A percentile compares a stretch with the other conserved stretches of the same genome.
These are phyloP conservation scores for Ceratobasidium sp. DNA, from an alignment of 1,284 basidiomycete species.

Conservation along the genomic window DNA sequence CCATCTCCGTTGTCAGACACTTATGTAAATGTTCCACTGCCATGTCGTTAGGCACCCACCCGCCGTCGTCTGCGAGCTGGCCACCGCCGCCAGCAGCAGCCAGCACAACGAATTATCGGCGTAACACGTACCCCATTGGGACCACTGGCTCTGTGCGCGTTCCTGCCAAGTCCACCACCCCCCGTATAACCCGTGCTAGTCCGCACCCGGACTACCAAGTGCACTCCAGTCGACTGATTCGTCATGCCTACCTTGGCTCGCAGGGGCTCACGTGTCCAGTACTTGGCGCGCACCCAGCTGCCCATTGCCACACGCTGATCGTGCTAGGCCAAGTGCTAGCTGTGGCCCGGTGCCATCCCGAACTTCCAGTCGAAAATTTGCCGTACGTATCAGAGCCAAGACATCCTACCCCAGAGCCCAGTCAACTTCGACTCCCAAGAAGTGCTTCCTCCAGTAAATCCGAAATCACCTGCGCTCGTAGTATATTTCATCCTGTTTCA, in stretches of 20 bases:
- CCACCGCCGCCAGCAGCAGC: not conserved
- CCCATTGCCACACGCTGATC: slow-evolving; percentile 22
- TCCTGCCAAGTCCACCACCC: slow-evolving; percentile 28
- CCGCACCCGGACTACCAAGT: slow-evolving; percentile 28
- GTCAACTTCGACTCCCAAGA: slow-evolving; percentile 12
- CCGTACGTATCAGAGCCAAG: slow-evolving; percentile 7
- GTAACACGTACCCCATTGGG: not conserved
- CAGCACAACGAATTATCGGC: not conserved
- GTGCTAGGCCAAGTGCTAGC: not conserved
- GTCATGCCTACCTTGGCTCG: slow-evolving; percentile 3
- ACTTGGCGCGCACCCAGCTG: not conserved
- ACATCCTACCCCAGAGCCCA: not conserved
- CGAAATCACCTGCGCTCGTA: not conserved
- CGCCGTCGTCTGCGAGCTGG: not conserved
- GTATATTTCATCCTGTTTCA: not conserved
- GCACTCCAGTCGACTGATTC: not conserved
- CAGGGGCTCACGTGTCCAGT: not conserved
- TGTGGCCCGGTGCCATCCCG: not conserved
- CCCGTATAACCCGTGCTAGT: slow-evolving; percentile 22
- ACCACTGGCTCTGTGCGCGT: not conserved
- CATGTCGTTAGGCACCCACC: too few relatives aligned
- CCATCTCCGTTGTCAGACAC: too few relatives aligned
- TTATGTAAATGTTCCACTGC: too few relatives aligned
- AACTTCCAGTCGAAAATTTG: slow-evolving; percentile 1
- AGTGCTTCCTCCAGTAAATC: not conserved